Conservation (phyloP, 208 protist genomes). For the Crithidia fasciculata region DNA sequence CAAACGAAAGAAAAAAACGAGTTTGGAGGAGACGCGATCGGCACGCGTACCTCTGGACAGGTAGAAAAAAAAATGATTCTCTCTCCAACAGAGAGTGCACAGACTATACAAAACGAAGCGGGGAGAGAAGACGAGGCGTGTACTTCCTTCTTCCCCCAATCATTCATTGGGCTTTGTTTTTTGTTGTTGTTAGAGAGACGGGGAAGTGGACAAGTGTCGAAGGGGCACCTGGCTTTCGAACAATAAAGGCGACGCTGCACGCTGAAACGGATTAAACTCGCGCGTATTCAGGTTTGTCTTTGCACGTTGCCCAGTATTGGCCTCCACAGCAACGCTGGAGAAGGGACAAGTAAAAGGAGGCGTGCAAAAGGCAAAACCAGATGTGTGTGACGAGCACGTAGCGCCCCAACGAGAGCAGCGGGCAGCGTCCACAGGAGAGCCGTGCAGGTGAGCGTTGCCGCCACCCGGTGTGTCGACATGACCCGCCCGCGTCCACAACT, state of each 20-base stretch:
- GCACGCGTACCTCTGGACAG: background rate
- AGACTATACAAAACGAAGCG: conserved; percentile 19
- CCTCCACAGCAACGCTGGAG: too few species aligned
- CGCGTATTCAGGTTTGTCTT: too few species aligned
- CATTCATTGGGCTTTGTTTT: conserved; percentile 19
- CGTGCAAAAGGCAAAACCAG: background rate
- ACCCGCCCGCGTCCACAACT: conserved; percentile 1
- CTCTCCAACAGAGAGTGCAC: background rate
- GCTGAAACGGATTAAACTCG: too few species aligned
- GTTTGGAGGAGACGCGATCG: background rate
- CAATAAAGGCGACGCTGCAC: too few species aligned
- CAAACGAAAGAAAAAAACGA: background rate
- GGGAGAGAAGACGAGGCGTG: background rate
- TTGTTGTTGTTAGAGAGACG: background rate
- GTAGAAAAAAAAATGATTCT: conserved; percentile 5
- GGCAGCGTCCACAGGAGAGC: too few species aligned
- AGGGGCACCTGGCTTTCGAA: too few species aligned
- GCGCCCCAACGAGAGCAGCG: too few species aligned
- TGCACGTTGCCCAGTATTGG: too few species aligned
- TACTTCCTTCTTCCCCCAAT: background rate
- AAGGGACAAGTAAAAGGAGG: background rate
- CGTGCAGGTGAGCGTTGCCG: background rate
- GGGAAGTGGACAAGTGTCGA: too few species aligned
- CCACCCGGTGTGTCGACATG: background rate
- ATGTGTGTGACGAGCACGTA: background rate